Evolutionary conservation across 2,329 filamentous ascomycete genomes (phyloP), one percentile per base, ranked within the genome.

Genomic region (Trichoderma endophyticum): DNA sequence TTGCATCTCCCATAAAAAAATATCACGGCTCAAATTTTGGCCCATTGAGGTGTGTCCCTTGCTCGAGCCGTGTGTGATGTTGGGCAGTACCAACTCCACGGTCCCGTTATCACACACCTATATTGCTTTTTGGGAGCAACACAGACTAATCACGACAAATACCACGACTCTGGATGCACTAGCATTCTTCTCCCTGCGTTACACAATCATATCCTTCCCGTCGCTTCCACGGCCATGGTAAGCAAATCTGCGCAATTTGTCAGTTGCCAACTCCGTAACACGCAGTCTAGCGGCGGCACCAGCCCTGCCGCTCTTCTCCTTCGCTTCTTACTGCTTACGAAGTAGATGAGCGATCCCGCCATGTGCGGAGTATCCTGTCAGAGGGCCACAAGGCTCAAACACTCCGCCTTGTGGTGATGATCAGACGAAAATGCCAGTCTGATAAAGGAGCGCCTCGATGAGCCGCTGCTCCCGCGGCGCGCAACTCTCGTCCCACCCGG

Each of bases 171-270:
- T 62, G 28, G 66, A 26, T 62, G 26, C 39, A 24, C 54, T 62
- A 62, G 4, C 11, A 24, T n/a, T 36, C 24, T 48, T 21, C 61
- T 32, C 48, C 24, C 30, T 54, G 26, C 21, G 21, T 51, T 32
- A 12, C n/a, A 18, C 12, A 6, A 51, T 26, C 28, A 32, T 15
- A 24, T 43, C 36, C n/a, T 32, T 69, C 26, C 65, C 68, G 59
- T 65, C 61, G 61, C 61, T 65, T 30, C 69, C 69, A 71, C 15
- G n/a, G 51, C 61, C 51, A 34, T 30, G 69, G 69, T 60, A 60
- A 71, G 69, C 69, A 65, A 54, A 28, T 39, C 34, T 39, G 34
- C 51, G 32, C 61, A 59, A 65, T 71, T 61, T 70, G 28, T 62
- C 66, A 61, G 26, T 21, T 21, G 8, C 36, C 6, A 12, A 24